A percentile compares a stretch with the other conserved stretches of the same genome.
phyloP scores from a whole-genome alignment of 306 rosid species.

The Dryas octopetala region DNA sequence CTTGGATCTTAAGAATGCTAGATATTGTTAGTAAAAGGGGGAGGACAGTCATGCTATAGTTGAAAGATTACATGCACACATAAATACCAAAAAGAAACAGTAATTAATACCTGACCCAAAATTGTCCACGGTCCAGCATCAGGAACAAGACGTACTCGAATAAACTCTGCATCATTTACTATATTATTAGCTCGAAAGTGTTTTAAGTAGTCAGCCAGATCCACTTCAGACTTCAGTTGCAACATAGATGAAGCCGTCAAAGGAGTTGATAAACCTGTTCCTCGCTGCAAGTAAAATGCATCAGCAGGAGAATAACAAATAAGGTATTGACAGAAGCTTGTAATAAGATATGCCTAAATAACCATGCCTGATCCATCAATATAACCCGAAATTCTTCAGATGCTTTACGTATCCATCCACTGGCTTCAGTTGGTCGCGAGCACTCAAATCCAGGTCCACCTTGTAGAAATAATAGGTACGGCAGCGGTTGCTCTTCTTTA shows the following conservation, averaged over 20 bases:
- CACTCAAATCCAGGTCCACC: constrained; percentile 98
- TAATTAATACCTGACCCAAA: constrained; percentile 82
- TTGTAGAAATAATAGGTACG: constrained; percentile 79
- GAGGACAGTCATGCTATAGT: not conserved
- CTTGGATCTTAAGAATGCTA: not conserved
- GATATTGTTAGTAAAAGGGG: not conserved
- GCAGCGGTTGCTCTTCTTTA: constrained; percentile 72
- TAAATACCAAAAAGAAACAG: constrained; percentile 20
- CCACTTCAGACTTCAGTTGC: constrained; percentile 68
- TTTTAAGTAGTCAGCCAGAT: constrained; percentile 60
- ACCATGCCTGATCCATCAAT: constrained; percentile 90
- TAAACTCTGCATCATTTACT: constrained; percentile 89
- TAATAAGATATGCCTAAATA: constrained; percentile 25
- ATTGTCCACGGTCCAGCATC: constrained; percentile 84
- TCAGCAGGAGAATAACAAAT: constrained; percentile 25
- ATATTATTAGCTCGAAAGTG: constrained; percentile 92
- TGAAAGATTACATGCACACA: constrained; percentile 23
- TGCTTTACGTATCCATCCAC: constrained; percentile 90
- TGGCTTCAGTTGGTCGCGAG: constrained; percentile 69
- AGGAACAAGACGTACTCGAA: constrained; percentile 78
- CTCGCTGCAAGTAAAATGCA: constrained; percentile 64
- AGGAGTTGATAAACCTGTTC: constrained; percentile 96
- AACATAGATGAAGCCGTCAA: constrained; percentile 79
- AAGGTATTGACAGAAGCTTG: constrained; percentile 10
- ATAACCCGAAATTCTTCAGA: constrained; percentile 81